Base-by-base conservation (phyloP, 2,329 filamentous ascomycete genomes). In the Amesomyces nigricolor region DNA sequence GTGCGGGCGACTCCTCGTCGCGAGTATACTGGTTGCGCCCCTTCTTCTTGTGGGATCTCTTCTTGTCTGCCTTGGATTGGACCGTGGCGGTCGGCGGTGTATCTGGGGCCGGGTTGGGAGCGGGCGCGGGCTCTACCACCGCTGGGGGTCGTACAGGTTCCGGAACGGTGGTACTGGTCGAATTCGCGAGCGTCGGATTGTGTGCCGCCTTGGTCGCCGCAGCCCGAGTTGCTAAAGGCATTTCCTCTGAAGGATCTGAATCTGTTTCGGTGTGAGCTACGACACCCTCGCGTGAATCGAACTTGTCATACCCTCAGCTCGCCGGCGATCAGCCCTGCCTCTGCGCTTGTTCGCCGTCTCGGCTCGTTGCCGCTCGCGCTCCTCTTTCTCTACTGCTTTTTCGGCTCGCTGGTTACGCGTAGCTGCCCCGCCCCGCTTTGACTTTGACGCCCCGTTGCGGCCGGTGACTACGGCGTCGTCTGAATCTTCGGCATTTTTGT, bases 11-110 rank as follows among this genome's bases (percentile, higher is more conserved):
- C 26, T 76, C 79, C 29, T 82, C 79, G 30, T 75, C 76, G 66
- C 86, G 87, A 0, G 87, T 91, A 65, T 92, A 91, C 69, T 94
- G 89, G 61, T 92, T 94, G 60, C 87, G 85, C 16, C 87, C 83
- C 63, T 84, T 83, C 59, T 86, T 85, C 65, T 86, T 83, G 62
- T 80, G 77, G 6, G 83, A 78, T 63, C 83, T 79, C 65, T 83
- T 77, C 55, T 71, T 81, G 66, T 66, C 79, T 10, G 71, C 72
- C 63, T 87, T 88, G 54, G 80, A 76, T 2, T 77, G 74, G 60
- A 68, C 73, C 53, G 67, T 68, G 16, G 77, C 67, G 53, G 73
- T 63, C 7, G 76, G 75, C 10, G 78, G 75, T 0, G 77, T 77
- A 49, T 80, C 77, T 1, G 77, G 73, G 2, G 72, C 65, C 2